phyloP scores from a whole-genome alignment of 2,329 filamentous ascomycete species.

The Trichophyton verrucosum region DNA sequence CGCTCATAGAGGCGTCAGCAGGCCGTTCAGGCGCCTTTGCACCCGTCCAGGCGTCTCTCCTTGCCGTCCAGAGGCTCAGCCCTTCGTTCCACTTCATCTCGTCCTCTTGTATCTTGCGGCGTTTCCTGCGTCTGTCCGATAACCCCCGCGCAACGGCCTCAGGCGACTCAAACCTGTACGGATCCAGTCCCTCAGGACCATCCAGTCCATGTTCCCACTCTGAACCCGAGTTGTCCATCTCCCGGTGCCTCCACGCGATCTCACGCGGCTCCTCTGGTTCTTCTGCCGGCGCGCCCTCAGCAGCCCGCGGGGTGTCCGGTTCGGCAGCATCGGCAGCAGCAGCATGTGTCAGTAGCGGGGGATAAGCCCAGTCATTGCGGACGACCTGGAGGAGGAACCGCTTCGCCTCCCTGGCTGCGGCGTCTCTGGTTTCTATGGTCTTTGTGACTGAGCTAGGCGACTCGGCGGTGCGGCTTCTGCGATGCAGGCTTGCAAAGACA shows the following conservation, averaged over 20 bases:
- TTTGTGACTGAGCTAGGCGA: constrained; percentile 7
- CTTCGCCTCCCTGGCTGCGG: constrained; percentile 31
- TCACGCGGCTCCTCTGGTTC: constrained; percentile 3
- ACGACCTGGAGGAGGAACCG: constrained; percentile 29
- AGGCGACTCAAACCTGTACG: constrained; percentile 30
- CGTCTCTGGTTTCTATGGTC: constrained; percentile 24
- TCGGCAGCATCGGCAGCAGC: too few species aligned
- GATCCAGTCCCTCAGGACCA: constrained; percentile 13
- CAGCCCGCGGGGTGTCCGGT: not conserved
- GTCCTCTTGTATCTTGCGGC: constrained; percentile 46
- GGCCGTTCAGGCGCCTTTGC: constrained; percentile 34
- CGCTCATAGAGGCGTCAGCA: not conserved
- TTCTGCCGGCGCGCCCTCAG: not conserved
- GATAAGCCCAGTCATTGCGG: constrained; percentile 33
- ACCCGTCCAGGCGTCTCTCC: constrained; percentile 75
- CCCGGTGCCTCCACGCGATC: constrained; percentile 13
- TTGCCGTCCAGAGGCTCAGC: constrained; percentile 61
- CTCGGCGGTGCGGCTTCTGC: constrained; percentile 15
- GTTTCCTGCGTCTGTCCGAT: constrained; percentile 42
- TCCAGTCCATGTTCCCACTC: constrained; percentile 6
- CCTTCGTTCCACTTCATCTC: constrained; percentile 71
- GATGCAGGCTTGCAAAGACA: constrained; percentile 15
- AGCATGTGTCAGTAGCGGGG: not conserved
- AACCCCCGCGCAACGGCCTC: constrained; percentile 30
- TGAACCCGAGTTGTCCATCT: constrained; percentile 13